These are phyloP conservation scores for Panicum miliaceum DNA, from an alignment of 176 grass and related monocot genomes.

Conservation along the genomic window DNA sequence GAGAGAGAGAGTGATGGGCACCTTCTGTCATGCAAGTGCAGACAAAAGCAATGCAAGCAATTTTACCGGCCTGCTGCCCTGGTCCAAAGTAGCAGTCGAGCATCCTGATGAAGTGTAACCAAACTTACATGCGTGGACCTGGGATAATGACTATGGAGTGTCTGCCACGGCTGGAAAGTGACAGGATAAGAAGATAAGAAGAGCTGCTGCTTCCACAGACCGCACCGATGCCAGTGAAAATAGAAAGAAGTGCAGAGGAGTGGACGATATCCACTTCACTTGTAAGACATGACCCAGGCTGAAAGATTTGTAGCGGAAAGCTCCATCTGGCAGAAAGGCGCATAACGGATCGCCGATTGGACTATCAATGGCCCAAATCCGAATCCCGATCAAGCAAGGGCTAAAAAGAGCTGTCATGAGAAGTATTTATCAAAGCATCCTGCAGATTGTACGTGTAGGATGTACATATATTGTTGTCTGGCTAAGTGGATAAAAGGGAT, in stretches of 20 bases:
- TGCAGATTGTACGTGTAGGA: background rate
- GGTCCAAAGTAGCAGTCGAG: background rate
- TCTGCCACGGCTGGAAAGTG: background rate
- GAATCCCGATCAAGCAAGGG: background rate
- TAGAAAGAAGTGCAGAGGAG: background rate
- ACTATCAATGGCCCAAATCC: background rate
- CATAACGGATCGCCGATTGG: background rate
- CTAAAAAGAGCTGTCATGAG: background rate
- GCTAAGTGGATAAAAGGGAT: background rate
- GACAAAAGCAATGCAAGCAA: background rate
- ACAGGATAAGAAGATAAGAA: background rate
- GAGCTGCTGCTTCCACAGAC: background rate
- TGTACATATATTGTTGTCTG: background rate
- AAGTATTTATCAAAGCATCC: background rate
- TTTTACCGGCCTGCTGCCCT: background rate
- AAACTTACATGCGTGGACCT: background rate
- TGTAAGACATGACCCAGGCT: background rate
- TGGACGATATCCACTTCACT: background rate
- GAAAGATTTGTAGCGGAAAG: background rate
- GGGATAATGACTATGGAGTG: background rate
- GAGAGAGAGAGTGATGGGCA: background rate
- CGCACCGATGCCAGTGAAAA: slow-evolving; percentile 3
- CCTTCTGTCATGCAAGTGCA: background rate
- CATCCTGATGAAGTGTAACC: background rate
- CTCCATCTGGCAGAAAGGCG: background rate